Evolutionary conservation across 2,329 filamentous ascomycete species (phyloP).

Genomic region (Grosmannia huntii): DNA sequence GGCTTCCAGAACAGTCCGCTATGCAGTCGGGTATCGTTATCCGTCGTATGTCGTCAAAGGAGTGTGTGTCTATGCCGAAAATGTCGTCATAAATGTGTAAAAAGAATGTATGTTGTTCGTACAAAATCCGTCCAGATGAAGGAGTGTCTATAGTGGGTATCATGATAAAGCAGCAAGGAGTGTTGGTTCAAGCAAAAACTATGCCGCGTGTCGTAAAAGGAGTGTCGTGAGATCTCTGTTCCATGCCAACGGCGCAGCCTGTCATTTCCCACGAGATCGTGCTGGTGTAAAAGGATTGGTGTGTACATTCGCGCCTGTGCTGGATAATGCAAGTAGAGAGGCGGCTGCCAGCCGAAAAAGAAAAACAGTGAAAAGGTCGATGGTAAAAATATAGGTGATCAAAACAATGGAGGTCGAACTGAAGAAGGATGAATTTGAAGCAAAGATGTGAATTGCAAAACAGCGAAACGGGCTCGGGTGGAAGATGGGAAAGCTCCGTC

Average conservation of each 20-base stretch:
- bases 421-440: neutral
- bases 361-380: slow-evolving; percentile 1
- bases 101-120: slow-evolving; percentile 13
- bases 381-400: slow-evolving; percentile 13
- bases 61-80: slow-evolving; percentile 21
- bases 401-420: slow-evolving; percentile 12
- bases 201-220: slow-evolving; percentile 12
- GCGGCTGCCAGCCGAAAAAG: neutral
- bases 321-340: slow-evolving; percentile 9
- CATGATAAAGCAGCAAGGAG: slow-evolving; percentile 19
- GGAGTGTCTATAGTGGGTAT: slow-evolving; percentile 35
- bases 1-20: slow-evolving; percentile 27
- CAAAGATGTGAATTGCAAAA: neutral
- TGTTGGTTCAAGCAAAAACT: slow-evolving; percentile 12
- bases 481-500: neutral
- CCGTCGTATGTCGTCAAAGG: slow-evolving; percentile 27
- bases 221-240: slow-evolving; percentile 20
- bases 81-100: slow-evolving; percentile 18
- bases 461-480: neutral
- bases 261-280: slow-evolving; percentile 6
- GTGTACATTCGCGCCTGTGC: slow-evolving; percentile 11
- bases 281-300: slow-evolving; percentile 7
- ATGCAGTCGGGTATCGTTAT: slow-evolving; percentile 39
- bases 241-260: neutral
- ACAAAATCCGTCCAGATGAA: slow-evolving; percentile 21